Conservation (phyloP, 352 stramenopile genomes). For the Globisporangium irregulare region DNA sequence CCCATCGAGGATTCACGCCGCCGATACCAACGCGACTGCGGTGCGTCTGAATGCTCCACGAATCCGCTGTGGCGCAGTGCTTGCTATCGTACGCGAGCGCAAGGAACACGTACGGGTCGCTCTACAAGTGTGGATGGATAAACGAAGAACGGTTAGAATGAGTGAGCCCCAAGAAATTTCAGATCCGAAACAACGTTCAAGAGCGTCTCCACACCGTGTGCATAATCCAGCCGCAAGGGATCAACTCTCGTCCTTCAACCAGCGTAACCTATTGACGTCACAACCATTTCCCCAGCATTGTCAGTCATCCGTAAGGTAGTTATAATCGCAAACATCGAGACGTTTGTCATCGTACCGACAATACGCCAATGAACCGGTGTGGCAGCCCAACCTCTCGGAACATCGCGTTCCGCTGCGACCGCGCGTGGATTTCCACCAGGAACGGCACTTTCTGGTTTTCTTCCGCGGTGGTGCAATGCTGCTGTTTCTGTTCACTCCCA, state of each 20-base stretch:
- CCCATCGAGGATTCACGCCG: constrained; percentile 59
- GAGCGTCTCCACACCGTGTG: constrained; percentile 36
- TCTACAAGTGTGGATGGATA: constrained; percentile 26
- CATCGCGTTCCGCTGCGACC: constrained; percentile 73
- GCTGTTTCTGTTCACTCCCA: not conserved
- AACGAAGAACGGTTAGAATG: not conserved
- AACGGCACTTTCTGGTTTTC: constrained; percentile 49
- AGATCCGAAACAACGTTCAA: not conserved
- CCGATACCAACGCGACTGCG: constrained; percentile 53
- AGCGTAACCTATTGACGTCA: constrained; percentile 42
- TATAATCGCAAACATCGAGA: not conserved
- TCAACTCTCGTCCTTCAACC: constrained; percentile 67
- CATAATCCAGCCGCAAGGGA: constrained; percentile 62
- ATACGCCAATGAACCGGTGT: constrained; percentile 67
- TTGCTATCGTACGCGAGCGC: constrained; percentile 39
- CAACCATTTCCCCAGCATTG: not conserved
- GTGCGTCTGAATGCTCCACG: constrained; percentile 76
- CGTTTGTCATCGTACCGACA: constrained; percentile 35
- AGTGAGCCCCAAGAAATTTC: not conserved
- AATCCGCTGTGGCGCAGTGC: constrained; percentile 39
- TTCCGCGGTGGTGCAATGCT: constrained; percentile 20
- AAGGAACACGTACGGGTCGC: constrained; percentile 76
- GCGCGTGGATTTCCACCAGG: constrained; percentile 64
- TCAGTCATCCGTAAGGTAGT: not conserved
- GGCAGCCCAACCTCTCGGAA: constrained; percentile 73